Evolutionary conservation across 2,329 filamentous ascomycete species (phyloP).

Genomic region (Alternaria gaisen): DNA sequence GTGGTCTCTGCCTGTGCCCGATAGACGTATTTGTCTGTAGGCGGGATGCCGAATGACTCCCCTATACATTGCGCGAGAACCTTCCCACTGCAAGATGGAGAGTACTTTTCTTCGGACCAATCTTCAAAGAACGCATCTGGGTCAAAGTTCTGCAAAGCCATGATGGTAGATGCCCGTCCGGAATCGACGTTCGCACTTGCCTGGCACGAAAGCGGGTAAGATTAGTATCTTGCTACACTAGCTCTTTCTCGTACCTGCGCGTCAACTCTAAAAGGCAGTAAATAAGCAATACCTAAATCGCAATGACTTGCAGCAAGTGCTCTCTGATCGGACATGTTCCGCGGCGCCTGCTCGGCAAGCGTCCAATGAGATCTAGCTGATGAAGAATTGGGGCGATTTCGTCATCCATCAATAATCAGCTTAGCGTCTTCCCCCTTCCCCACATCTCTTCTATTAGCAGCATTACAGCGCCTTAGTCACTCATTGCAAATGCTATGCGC

Average conservation of each 20-base stretch:
- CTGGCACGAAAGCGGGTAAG: neutral
- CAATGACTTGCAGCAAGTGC: neutral
- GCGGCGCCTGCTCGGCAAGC: constrained; percentile 17
- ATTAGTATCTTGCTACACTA: neutral
- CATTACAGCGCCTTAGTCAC: constrained; percentile 41
- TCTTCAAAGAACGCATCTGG: constrained; percentile 56
- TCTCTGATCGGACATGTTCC: constrained; percentile 3
- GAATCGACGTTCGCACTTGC: neutral
- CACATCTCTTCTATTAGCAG: constrained; percentile 5
- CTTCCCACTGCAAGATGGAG: constrained; percentile 33
- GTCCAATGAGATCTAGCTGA: constrained; percentile 39
- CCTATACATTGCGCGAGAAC: constrained; percentile 57
- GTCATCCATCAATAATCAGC: constrained; percentile 47
- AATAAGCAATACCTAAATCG: constrained; percentile 7
- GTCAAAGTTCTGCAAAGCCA: constrained; percentile 52
- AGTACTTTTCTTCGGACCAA: constrained; percentile 53
- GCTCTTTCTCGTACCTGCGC: constrained; percentile 8
- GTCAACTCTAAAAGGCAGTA: constrained; percentile 9
- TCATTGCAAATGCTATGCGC: constrained; percentile 45
- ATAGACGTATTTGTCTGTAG: constrained; percentile 60
- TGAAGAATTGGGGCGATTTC: constrained; percentile 20
- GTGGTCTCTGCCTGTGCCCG: constrained; percentile 61
- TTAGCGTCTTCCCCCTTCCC: constrained; percentile 3
- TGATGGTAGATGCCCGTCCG: constrained; percentile 10
- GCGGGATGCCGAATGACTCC: constrained; percentile 57